Evolutionary conservation across 495 filamentous ascomycete species (phyloP).

Genomic region (Tuber umbilicatum): DNA sequence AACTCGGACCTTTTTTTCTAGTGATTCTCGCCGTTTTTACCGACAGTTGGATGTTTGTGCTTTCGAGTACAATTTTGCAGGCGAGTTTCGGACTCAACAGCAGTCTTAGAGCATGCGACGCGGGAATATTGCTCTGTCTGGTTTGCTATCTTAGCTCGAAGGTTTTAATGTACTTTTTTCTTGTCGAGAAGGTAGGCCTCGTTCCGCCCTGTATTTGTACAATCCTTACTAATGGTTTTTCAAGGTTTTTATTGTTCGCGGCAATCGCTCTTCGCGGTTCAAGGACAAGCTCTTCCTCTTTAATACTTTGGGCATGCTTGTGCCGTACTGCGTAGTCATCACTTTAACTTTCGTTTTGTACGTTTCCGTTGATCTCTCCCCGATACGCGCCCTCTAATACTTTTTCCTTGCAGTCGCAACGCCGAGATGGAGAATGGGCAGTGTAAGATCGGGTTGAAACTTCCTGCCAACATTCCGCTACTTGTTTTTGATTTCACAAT

Average conservation of each 20-base stretch:
- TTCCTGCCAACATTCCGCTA: slow-evolving; percentile 38
- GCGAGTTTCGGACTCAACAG: slow-evolving; percentile 40
- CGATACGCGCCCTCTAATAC: background rate
- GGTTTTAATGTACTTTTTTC: slow-evolving; percentile 40
- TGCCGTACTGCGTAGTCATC: slow-evolving; percentile 39
- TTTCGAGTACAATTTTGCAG: slow-evolving; percentile 41
- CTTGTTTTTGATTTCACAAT: slow-evolving; percentile 39
- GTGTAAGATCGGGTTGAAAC: slow-evolving; percentile 41
- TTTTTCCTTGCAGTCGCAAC: slow-evolving; percentile 25
- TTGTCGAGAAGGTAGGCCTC: slow-evolving; percentile 39
- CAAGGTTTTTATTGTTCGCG: slow-evolving; percentile 40
- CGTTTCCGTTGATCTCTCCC: background rate
- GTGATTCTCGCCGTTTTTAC: slow-evolving; percentile 38
- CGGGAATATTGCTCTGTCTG: slow-evolving; percentile 39
- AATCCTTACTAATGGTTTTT: slow-evolving; percentile 2
- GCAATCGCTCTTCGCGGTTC: slow-evolving; percentile 28
- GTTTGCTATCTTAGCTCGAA: slow-evolving; percentile 42
- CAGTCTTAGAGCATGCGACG: slow-evolving; percentile 32
- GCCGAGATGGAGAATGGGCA: slow-evolving; percentile 23
- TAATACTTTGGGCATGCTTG: slow-evolving; percentile 40
- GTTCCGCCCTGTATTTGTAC: background rate
- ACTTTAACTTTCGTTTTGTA: slow-evolving; percentile 40
- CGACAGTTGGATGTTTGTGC: slow-evolving; percentile 40
- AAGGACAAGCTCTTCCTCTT: slow-evolving; percentile 41
- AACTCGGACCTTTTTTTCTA: slow-evolving; percentile 6